Evolutionary conservation across 225 moss, liverwort and hornwort genomes (phyloP), one percentile per base, ranked within the genome.

Genomic region (Ulota crispa): DNA sequence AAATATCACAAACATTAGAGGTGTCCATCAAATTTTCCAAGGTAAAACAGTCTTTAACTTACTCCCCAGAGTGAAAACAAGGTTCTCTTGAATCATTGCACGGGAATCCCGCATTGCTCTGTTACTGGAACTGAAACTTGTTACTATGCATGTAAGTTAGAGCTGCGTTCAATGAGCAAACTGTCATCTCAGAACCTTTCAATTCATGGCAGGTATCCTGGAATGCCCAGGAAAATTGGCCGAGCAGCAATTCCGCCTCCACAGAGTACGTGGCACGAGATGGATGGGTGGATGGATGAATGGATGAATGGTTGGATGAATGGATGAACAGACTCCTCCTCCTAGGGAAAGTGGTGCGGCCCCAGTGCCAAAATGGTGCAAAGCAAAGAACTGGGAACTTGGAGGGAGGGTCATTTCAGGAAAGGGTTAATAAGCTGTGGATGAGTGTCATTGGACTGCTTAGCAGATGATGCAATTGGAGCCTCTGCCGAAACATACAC

Each of bases 401-500:
- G 23, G 81, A 55, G 39, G 55, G 42, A 42, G 39, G 55, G 31
- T 57, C 10, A 71, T 56, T 43, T 45, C 55, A 21, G 36, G 21
- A 54, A 9, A 9, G 39, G 4, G 14, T 6, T 50, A 14, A 41
- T 11, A 47, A 6, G 36, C 41, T 32, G 65, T 32, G 56, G 64
- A 45, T 27, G 21, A 18, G 64, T 23, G 18, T 19, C 28, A 63
- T 54, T 41, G 42, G 55, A 14, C 53, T 62, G 69, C 39, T 23
- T 30, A 52, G 28, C 8, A 3, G 14, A 42, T 32, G 14, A 42
- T 32, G 43, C 55, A 26, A 54, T 76, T 32, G 84, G n/a, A 28
- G 55, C 71, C 14, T 81, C 77, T 85, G 81, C 37, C 71, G 72
- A 78, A 8, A 64, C 39, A 54, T 82, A 63, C 63, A 64, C 32